Conservation (phyloP, 179 eudicot genomes). For the Dionaea muscipula region DNA sequence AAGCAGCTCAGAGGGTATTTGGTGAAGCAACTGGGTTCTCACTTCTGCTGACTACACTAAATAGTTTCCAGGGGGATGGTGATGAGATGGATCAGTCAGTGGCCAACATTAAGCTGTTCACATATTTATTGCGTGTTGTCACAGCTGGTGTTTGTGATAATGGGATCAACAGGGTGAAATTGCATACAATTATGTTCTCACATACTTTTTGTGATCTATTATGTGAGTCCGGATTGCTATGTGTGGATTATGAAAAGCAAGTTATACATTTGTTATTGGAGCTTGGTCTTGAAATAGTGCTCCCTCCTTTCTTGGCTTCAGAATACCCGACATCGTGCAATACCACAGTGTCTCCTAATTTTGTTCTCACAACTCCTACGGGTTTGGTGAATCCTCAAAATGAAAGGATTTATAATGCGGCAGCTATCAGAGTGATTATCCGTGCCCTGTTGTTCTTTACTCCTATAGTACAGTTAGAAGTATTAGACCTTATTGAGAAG, state of each 20-base stretch:
- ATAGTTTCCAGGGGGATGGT: constrained; percentile 61
- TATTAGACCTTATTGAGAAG: constrained; percentile 68
- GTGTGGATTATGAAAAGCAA: constrained; percentile 84
- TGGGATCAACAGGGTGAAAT: constrained; percentile 58
- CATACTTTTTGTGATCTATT: constrained; percentile 79
- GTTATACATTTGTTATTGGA: constrained; percentile 82
- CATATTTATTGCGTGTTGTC: constrained; percentile 75
- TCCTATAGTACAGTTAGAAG: constrained; percentile 85
- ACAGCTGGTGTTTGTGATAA: constrained; percentile 72
- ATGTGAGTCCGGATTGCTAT: constrained; percentile 75
- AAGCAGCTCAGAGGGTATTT: constrained; percentile 80
- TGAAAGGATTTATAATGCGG: constrained; percentile 84
- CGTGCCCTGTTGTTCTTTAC: constrained; percentile 77
- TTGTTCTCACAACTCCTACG: constrained; percentile 47
- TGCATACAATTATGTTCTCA: constrained; percentile 63
- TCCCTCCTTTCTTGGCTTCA: constrained; percentile 68
- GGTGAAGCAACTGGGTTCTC: constrained; percentile 99
- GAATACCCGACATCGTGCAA: constrained; percentile 31
- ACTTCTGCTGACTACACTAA: constrained; percentile 75
- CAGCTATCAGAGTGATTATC: constrained; percentile 72
- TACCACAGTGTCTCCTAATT: constrained; percentile 39
- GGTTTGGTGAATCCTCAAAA: constrained; percentile 56
- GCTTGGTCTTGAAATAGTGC: constrained; percentile 85
- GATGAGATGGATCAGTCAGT: constrained; percentile 27
- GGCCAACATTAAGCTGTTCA: constrained; percentile 52